Conservation (phyloP, 352 stramenopile species). For the Phytophthora pini region DNA sequence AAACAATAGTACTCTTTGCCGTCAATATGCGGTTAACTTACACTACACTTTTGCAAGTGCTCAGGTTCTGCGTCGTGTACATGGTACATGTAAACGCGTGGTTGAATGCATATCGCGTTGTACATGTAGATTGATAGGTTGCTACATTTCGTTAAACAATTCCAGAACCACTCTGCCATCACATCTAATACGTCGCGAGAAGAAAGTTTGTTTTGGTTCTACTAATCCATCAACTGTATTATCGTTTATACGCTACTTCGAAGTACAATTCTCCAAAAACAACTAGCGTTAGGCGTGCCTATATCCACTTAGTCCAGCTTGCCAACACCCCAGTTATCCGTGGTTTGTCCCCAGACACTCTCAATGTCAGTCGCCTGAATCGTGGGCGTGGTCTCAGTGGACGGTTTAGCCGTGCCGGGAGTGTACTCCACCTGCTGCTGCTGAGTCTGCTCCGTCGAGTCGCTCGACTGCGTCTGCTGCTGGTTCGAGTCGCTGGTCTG, state of each 20-base stretch:
- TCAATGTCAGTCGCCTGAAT: constrained; percentile 14
- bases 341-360: constrained; percentile 15
- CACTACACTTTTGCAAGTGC: too few relatives aligned
- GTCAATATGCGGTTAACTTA: too few relatives aligned
- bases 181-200: too few relatives aligned
- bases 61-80: too few relatives aligned
- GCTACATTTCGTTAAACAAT: too few relatives aligned
- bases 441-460: constrained; percentile 3
- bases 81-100: too few relatives aligned
- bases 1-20: too few relatives aligned
- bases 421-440: constrained; percentile 16
- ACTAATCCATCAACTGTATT: constrained; percentile 1
- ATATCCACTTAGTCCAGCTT: constrained; percentile 16
- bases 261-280: neutral
- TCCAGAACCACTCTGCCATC: too few relatives aligned
- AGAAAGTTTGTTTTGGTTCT: neutral
- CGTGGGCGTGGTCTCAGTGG: constrained; percentile 4
- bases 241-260: constrained; percentile 1
- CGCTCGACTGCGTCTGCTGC: constrained; percentile 10
- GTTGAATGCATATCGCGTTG: too few relatives aligned
- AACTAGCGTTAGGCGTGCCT: neutral
- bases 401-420: constrained; percentile 18
- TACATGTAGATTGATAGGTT: too few relatives aligned
- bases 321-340: constrained; percentile 25
- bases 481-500: constrained; percentile 7